phyloP scores from a whole-genome alignment of 139 green algal species.

The Spirogloea muscicola region DNA sequence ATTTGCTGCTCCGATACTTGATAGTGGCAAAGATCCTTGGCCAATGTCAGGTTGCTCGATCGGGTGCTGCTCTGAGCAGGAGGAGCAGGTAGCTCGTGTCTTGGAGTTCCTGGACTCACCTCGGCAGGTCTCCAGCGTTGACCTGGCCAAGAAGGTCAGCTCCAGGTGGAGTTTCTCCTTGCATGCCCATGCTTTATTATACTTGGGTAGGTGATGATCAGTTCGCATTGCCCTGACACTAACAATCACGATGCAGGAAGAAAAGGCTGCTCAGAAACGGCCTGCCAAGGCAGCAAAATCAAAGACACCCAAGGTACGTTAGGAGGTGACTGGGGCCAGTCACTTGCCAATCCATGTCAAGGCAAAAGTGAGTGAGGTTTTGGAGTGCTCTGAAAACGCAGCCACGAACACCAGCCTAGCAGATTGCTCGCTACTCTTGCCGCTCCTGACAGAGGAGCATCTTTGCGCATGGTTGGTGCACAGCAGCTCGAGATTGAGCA shows the following conservation, averaged over 20 bases:
- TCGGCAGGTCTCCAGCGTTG: neutral
- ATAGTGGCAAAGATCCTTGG: neutral
- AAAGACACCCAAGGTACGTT: constrained; percentile 1
- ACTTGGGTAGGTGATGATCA: too few relatives aligned
- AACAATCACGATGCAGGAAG: too few relatives aligned
- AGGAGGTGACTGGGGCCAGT: neutral
- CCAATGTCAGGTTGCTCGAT: neutral
- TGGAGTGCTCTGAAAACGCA: neutral
- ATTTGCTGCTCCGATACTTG: neutral
- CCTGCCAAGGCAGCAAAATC: neutral
- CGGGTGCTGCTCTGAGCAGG: neutral
- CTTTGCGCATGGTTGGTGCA: neutral
- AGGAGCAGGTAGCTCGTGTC: constrained; percentile 1
- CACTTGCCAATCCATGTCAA: neutral
- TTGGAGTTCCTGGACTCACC: neutral
- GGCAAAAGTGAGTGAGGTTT: constrained; percentile 1
- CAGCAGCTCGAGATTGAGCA: neutral
- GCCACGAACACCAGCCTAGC: neutral
- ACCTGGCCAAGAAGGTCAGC: neutral
- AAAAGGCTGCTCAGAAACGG: too few relatives aligned
- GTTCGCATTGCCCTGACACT: too few relatives aligned
- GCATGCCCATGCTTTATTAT: neutral
- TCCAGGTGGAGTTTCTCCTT: neutral
- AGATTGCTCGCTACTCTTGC: neutral
- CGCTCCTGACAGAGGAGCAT: neutral